Evolutionary conservation across 768 basidiomycete genomes (phyloP), one percentile per base, ranked within the genome.

Genomic region (Paxillus rubicundulus): DNA sequence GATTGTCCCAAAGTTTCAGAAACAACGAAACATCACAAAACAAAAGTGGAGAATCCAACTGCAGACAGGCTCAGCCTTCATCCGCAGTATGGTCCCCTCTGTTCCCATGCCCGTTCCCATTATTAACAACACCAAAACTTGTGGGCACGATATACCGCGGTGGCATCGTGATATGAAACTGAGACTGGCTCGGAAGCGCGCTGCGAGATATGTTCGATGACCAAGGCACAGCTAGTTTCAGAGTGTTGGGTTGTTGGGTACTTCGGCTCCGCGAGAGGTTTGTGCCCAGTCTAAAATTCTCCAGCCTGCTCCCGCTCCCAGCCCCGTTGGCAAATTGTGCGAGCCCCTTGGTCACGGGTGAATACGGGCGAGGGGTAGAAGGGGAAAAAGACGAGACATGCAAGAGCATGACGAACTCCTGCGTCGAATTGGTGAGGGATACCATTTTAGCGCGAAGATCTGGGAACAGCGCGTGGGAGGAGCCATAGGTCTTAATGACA

Each of bases 331-430:
- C 54, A 53, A 52, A 55, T 16, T 57, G 60, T 13, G 51, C 51
- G 4, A 52, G 72, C 54, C 58, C 70, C 54, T 64, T 54, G 28
- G 64, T 64, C 69, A 82, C 74, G 9, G 89, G 86, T 38, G 87
- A 85, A 63, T 80, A 82, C 12, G 86, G 75, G 36, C 82, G 75
- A 37, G 72, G 71, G 2, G 79, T 66, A 4, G 79, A 70, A 9
- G 85, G 81, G 39, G 90, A 82, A 58, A 89, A 84, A 0, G 88
- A 90, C 7, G 92, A 92, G 43, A 92, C 86, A 62, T 92, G 89
- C 16, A 95, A 74, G 44, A 96, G 75, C 58, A 92, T 89, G 45
- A 89, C 85, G 61, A 93, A 88, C 66, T 91, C 91, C 68, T 95
- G 86, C 10, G 92, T 92, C 12, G 86, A 81, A 60, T 89, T 87